A percentile compares a stretch with the other conserved stretches of the same genome.
phyloP scores from a whole-genome alignment of 768 basidiomycete genomes.

The Exsudoporus frostii region DNA sequence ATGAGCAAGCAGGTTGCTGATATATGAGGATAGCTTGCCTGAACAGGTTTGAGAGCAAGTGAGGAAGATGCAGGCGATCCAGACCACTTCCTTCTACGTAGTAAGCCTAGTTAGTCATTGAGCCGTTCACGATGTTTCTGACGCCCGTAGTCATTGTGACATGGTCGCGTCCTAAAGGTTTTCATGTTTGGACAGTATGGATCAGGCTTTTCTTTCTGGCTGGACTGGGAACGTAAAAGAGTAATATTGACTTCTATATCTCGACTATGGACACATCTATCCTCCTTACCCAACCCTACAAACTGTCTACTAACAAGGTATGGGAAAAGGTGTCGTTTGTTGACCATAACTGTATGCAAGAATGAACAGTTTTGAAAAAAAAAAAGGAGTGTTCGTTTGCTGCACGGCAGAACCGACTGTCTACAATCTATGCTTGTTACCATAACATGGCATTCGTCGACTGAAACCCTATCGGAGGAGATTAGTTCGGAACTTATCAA shows the following conservation, averaged over 20 bases:
- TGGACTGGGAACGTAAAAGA: neutral
- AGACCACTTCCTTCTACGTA: neutral
- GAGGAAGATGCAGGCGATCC: neutral
- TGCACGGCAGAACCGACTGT: neutral
- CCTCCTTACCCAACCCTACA: neutral
- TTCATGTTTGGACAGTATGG: too few relatives aligned
- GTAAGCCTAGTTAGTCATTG: neutral
- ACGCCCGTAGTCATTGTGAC: neutral
- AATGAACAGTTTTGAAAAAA: neutral
- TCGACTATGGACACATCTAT: neutral
- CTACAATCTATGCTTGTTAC: neutral
- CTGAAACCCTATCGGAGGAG: neutral
- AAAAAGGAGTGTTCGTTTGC: neutral
- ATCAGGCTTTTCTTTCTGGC: neutral
- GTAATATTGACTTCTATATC: neutral
- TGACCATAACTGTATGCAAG: neutral
- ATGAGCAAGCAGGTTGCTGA: too few relatives aligned
- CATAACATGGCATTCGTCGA: neutral
- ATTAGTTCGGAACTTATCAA: neutral
- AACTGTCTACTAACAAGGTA: neutral
- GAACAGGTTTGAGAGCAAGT: too few relatives aligned
- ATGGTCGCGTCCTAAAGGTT: too few relatives aligned
- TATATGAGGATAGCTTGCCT: neutral
- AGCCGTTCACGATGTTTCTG: neutral
- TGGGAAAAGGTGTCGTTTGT: neutral